Conservation (phyloP, 1,284 basidiomycete genomes). For the Cronartium quercuum region DNA sequence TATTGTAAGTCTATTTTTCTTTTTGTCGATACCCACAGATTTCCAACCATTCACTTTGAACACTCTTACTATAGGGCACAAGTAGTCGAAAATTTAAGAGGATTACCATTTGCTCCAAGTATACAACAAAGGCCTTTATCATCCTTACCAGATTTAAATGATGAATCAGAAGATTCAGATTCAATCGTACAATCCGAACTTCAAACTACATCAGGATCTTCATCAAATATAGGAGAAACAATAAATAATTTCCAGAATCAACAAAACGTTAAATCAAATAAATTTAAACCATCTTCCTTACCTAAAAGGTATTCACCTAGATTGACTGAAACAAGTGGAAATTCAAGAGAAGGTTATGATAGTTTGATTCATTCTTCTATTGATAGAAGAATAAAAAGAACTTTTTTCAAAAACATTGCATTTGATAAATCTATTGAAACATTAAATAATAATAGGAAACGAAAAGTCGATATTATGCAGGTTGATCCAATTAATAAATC, state of each 20-base stretch:
- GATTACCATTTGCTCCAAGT: conserved; percentile 74
- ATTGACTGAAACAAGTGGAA: conserved; percentile 5
- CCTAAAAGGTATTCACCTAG: conserved; percentile 28
- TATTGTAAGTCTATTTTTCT: conserved; percentile 57
- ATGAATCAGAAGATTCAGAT: conserved; percentile 28
- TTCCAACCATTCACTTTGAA: not conserved
- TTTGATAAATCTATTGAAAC: conserved; percentile 7
- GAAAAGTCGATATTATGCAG: not conserved
- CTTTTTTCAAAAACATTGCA: conserved; percentile 19
- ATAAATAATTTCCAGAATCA: not conserved
- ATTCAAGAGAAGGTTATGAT: not conserved
- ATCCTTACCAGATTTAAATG: conserved; percentile 21
- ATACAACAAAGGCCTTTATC: conserved; percentile 54
- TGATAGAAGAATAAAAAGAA: conserved; percentile 14
- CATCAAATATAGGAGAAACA: too few species aligned
- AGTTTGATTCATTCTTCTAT: too few species aligned
- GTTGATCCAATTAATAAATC: not conserved
- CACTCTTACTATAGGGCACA: conserved; percentile 53
- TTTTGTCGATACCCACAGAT: not conserved
- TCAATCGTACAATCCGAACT: conserved; percentile 6
- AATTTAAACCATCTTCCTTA: conserved; percentile 12
- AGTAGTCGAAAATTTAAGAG: conserved; percentile 70
- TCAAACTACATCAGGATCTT: not conserved
- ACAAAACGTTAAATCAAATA: conserved; percentile 6
- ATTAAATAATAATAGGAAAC: not conserved